A percentile compares a stretch with the other conserved stretches of the same genome.
These are phyloP conservation scores for Botrytis fabae DNA, from an alignment of 2,329 filamentous ascomycete species.

Conservation along the genomic window DNA sequence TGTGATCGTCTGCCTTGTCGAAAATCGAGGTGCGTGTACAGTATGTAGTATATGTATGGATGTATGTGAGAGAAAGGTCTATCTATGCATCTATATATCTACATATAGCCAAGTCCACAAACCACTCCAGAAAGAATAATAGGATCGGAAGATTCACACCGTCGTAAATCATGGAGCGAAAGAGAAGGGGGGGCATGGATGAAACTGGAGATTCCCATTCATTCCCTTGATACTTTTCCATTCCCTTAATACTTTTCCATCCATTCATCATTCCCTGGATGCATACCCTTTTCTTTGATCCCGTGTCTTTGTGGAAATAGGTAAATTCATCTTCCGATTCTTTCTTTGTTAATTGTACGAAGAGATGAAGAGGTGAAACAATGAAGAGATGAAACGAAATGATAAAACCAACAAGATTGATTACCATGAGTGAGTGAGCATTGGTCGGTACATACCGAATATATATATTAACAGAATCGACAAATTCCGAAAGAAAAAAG, in stretches of 20 bases:
- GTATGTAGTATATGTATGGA: no score
- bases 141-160: background rate
- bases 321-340: background rate
- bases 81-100: background rate
- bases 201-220: conserved; percentile 9
- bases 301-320: background rate
- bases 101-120: background rate
- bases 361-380: background rate
- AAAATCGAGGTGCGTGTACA: conserved; percentile 11
- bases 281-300: no score
- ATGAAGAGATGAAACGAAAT: background rate
- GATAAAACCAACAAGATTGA: background rate
- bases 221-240: background rate
- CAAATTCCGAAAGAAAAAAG: background rate
- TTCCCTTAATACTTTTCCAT: background rate
- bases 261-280: background rate
- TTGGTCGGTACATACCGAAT: background rate
- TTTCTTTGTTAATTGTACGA: conserved; percentile 8
- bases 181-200: background rate
- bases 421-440: background rate
- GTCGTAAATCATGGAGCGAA: background rate
- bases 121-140: background rate
- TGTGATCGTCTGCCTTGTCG: conserved; percentile 18
- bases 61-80: background rate
- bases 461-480: background rate